These are phyloP conservation scores for Periconia digitata DNA, from an alignment of 2,329 filamentous ascomycete genomes.

Conservation along the genomic window DNA sequence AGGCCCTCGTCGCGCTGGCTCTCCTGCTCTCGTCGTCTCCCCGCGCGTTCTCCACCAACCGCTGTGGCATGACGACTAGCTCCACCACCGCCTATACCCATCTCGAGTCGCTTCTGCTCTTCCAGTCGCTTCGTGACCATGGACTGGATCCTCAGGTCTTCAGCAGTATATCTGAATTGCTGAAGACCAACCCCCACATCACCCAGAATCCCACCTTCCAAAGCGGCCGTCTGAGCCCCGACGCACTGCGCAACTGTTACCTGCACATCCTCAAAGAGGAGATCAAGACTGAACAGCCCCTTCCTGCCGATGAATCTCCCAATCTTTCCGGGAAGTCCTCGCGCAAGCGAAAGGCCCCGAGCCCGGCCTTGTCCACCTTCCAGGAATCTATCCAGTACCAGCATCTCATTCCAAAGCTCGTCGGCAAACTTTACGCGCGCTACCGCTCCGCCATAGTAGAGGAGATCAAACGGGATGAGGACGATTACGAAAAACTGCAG, in stretches of 20 bases:
- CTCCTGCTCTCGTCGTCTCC: constrained; percentile 30
- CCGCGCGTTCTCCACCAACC: constrained; percentile 28
- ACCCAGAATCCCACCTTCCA: constrained; percentile 72
- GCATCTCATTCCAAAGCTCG: constrained; percentile 68
- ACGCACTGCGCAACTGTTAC: constrained; percentile 79
- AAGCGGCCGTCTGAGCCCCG: constrained; percentile 70
- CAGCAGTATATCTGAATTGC: constrained; percentile 69
- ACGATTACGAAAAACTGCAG: constrained; percentile 63
- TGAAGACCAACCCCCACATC: constrained; percentile 74
- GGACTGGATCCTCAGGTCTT: constrained; percentile 69
- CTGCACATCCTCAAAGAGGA: constrained; percentile 76
- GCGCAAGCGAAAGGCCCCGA: constrained; percentile 73
- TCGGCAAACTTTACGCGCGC: constrained; percentile 72
- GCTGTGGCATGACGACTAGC: constrained; percentile 58
- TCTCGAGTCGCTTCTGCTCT: constrained; percentile 83
- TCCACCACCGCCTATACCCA: constrained; percentile 70
- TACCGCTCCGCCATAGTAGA: constrained; percentile 72
- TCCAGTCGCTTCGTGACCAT: constrained; percentile 73
- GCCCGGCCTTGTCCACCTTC: constrained; percentile 64
- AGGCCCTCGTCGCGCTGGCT: constrained; percentile 38
- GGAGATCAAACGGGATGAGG: constrained; percentile 75
- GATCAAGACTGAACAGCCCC: constrained; percentile 55
- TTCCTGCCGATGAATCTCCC: constrained; percentile 47
- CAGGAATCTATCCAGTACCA: constrained; percentile 67
- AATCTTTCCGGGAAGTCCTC: constrained; percentile 46